Percentiles rank a stretch among this genome's conserved stretches.
phyloP scores from a whole-genome alignment of 345 rosid genomes.

The Pseudoturritis turrita region DNA sequence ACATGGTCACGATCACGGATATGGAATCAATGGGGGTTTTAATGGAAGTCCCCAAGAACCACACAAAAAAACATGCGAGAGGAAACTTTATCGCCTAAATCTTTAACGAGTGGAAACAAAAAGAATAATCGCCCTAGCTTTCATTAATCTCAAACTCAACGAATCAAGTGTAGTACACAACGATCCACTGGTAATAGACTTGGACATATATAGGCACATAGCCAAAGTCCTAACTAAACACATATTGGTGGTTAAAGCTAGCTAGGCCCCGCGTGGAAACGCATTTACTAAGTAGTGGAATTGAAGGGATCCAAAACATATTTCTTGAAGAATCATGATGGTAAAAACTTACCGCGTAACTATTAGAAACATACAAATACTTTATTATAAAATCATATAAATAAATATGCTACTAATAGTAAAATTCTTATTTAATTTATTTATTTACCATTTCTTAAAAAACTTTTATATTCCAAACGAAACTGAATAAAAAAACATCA shows the following conservation, averaged over 20 bases:
- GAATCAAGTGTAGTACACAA: background rate
- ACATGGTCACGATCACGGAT: too few species aligned
- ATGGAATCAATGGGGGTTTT: too few species aligned
- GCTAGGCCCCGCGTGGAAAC: background rate
- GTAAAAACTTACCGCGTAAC: background rate
- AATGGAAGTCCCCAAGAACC: too few species aligned
- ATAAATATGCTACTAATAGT: background rate
- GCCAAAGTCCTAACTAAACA: background rate
- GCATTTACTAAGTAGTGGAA: background rate
- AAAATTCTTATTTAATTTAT: background rate
- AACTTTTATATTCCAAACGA: background rate
- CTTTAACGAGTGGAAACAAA: too few species aligned
- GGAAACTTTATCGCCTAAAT: too few species aligned
- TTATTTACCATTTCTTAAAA: background rate
- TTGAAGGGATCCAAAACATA: background rate
- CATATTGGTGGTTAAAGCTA: background rate
- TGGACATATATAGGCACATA: background rate
- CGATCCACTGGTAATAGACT: background rate
- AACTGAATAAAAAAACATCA: background rate
- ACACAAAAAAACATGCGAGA: too few species aligned
- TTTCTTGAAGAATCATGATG: background rate
- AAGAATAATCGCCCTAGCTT: background rate
- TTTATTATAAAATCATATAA: background rate
- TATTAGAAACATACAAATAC: too few species aligned
- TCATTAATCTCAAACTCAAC: background rate